Base-by-base conservation (phyloP, 225 moss, liverwort and hornwort genomes). In the Straminergon stramineum region DNA sequence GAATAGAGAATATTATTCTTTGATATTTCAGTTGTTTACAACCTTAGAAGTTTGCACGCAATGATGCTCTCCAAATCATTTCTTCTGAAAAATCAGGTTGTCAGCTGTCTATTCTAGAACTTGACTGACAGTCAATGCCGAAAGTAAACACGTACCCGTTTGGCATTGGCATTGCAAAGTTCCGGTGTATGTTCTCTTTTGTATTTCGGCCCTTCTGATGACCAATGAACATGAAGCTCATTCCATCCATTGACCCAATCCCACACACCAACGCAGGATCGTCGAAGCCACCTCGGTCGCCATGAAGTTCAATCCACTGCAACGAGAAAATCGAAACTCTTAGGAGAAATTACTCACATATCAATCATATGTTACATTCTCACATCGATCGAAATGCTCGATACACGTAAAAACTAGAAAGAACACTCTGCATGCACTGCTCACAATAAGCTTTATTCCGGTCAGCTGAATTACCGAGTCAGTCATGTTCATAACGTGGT, bases 301-400 rank as follows among this genome's bases (percentile, higher is more conserved):
- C 99, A 90, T 99, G 99, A 86, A 99, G 97, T 90, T 99, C 99
- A 88, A 99, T 94, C 99, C 99, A 99, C 99, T 99, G 95, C 82
- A 81, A 73, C 22, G 20, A 35, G 43, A 62, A 52, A 82, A 67
- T 55, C 32, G 51, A 45, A 80, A 91, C 79, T 53, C 53, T 91
- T 60, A 85, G 26, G 34, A 87, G 58, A 89, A 17, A 31, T 48
- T 21, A 51, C 76, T 43, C 51, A 32, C 32, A 30, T 48, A 48
- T 80, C 18, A 60, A 39, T 39, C 80, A 41, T 41, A 60, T 41
- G 30, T 30, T 60, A 30, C 30, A 74, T 74, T 45, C 58, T 65
- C 27, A 53, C 31, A 87, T 79, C 67, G 60, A 69, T 80, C 39
- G 52, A 81, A 65, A 79, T 41, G 87, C 79, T 87, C 67, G 9